Percentiles rank a stretch among this genome's conserved stretches.
Evolutionary conservation across 805 yeast species (phyloP).

Genomic region (Ogataea corticis): DNA sequence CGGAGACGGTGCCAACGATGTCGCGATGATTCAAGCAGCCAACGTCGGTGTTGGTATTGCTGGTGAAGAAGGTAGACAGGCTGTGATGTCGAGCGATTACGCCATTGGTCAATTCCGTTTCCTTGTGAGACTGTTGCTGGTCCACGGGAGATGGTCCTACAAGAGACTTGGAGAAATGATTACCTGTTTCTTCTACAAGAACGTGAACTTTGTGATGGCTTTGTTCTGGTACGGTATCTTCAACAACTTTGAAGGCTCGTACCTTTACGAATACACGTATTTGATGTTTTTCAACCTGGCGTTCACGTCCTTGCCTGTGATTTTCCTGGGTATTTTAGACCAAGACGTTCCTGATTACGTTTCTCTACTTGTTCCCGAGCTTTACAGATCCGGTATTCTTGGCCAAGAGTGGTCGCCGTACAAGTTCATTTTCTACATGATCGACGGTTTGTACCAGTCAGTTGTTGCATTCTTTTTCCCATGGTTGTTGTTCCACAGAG

Average conservation of each 20-base stretch:
- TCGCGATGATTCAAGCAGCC: slow-evolving; percentile 85
- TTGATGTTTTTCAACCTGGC: slow-evolving; percentile 79
- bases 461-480: slow-evolving; percentile 69
- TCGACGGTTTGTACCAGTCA: slow-evolving; percentile 73
- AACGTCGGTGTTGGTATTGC: slow-evolving; percentile 86
- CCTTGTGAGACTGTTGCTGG: slow-evolving; percentile 61
- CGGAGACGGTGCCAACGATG: slow-evolving; percentile 88
- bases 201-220: slow-evolving; percentile 70
- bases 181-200: slow-evolving; percentile 77
- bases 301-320: slow-evolving; percentile 78
- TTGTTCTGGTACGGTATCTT: slow-evolving; percentile 77
- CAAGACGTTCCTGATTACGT: slow-evolving; percentile 72
- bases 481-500: slow-evolving; percentile 53
- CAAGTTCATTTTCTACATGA: slow-evolving; percentile 62
- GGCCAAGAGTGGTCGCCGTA: slow-evolving; percentile 60
- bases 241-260: slow-evolving; percentile 71
- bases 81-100: slow-evolving; percentile 84
- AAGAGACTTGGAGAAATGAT: slow-evolving; percentile 74
- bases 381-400: slow-evolving; percentile 67
- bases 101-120: slow-evolving; percentile 80
- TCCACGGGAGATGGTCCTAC: slow-evolving; percentile 86
- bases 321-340: slow-evolving; percentile 69
- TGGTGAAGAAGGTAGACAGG: slow-evolving; percentile 85
- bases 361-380: slow-evolving; percentile 66
- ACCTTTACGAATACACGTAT: slow-evolving; percentile 74